These are phyloP conservation scores for Haberlea rhodopensis DNA, from an alignment of 257 asterid species.

Conservation along the genomic window DNA sequence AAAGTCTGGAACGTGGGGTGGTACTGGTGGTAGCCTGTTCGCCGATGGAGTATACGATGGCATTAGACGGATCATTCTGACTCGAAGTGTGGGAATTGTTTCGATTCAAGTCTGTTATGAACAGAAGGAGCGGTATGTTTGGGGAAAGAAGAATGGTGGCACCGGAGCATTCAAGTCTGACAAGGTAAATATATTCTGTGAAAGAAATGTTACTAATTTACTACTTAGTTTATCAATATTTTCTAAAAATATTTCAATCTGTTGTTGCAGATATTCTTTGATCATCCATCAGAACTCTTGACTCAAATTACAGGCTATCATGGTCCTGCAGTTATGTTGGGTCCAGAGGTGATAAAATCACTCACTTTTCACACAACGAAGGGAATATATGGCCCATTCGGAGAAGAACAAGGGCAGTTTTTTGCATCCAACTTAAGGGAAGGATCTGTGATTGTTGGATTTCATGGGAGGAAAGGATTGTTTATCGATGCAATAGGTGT, in stretches of 20 bases:
- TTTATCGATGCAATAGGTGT: conserved; percentile 75
- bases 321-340: conserved; percentile 68
- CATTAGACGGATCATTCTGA: conserved; percentile 51
- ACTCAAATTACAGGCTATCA: conserved; percentile 68
- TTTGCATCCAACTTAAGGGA: conserved; percentile 56
- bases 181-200: conserved; percentile 36
- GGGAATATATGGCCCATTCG: conserved; percentile 68
- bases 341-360: conserved; percentile 68
- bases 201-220: not conserved
- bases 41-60: conserved; percentile 81
- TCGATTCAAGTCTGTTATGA: conserved; percentile 63
- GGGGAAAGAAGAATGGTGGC: conserved; percentile 86
- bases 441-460: conserved; percentile 59
- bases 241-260: not conserved
- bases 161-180: conserved; percentile 56
- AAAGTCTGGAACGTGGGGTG: conserved; percentile 80
- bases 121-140: conserved; percentile 46
- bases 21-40: conserved; percentile 62
- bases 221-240: not conserved
- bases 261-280: conserved; percentile 50
- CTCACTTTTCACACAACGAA: conserved; percentile 74
- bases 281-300: conserved; percentile 69
- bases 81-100: conserved; percentile 60
- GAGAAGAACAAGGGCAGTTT: conserved; percentile 66
- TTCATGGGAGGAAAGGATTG: conserved; percentile 77